Conservation (phyloP, 306 rosid species). For the Fragaria iinumae region DNA sequence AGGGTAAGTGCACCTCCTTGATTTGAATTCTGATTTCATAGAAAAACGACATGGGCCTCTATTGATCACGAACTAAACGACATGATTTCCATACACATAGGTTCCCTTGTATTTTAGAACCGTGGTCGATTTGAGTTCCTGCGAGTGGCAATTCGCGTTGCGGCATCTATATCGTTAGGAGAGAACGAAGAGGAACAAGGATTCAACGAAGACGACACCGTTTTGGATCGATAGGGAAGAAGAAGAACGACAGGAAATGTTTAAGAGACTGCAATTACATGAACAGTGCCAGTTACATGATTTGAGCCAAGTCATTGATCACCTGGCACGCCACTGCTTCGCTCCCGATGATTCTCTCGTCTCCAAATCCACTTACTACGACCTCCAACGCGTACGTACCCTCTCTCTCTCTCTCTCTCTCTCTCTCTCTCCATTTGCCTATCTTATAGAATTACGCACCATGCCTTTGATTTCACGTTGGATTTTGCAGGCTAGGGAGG, state of each 20-base stretch:
- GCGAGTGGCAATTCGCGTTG: background rate
- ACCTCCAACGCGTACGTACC: constrained; percentile 65
- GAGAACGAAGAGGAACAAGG: background rate
- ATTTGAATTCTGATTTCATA: no score
- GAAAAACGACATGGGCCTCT: no score
- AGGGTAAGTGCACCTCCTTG: no score
- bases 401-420: no score
- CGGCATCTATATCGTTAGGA: background rate
- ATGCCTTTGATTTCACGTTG: background rate
- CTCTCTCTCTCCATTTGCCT: background rate
- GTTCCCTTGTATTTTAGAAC: background rate
- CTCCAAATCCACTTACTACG: constrained; percentile 73
- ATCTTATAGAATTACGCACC: background rate
- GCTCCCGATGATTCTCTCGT: constrained; percentile 90
- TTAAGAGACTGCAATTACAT: constrained; percentile 55
- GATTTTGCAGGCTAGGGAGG: constrained; percentile 88
- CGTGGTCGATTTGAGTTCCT: background rate
- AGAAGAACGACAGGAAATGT: constrained; percentile 37
- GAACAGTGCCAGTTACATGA: constrained; percentile 70
- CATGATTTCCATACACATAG: background rate
- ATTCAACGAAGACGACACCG: background rate
- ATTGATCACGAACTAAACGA: background rate
- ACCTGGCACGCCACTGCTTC: constrained; percentile 88
- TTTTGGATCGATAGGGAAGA: background rate
- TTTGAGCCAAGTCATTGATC: constrained; percentile 72